These are phyloP conservation scores for Actinomortierella ambigua DNA, from an alignment of 371 early-diverging fungal genomes.

Conservation along the genomic window DNA sequence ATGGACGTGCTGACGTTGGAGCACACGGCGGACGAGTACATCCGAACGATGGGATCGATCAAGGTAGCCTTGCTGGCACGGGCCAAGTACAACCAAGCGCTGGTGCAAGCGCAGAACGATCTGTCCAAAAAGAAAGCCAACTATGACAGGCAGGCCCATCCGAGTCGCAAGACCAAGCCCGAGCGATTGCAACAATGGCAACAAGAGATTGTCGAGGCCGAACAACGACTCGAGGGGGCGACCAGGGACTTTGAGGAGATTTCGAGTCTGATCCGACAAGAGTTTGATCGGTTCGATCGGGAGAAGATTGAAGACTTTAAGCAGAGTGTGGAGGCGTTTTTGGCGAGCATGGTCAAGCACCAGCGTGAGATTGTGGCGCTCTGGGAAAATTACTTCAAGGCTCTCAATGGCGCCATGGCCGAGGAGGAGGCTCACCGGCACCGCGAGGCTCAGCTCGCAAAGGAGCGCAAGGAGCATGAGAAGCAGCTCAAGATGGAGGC, in stretches of 20 bases:
- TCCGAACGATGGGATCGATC: slow-evolving; percentile 86
- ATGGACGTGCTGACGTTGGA: slow-evolving; percentile 76
- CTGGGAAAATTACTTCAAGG: slow-evolving; percentile 71
- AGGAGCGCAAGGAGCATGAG: too few species aligned
- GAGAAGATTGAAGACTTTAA: slow-evolving; percentile 86
- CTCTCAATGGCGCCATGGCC: slow-evolving; percentile 22
- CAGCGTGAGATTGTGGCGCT: slow-evolving; percentile 81
- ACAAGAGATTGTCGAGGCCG: slow-evolving; percentile 72
- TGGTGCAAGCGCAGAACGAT: slow-evolving; percentile 72
- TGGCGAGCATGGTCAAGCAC: slow-evolving; percentile 78
- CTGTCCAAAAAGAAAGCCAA: slow-evolving; percentile 63
- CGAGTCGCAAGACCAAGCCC: slow-evolving; percentile 58
- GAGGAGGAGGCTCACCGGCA: slow-evolving; percentile 4
- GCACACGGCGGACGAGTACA: slow-evolving; percentile 86
- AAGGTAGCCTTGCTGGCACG: slow-evolving; percentile 80
- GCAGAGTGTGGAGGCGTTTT: slow-evolving; percentile 72
- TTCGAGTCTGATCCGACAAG: slow-evolving; percentile 70
- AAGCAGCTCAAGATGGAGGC: too few species aligned
- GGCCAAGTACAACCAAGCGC: slow-evolving; percentile 69
- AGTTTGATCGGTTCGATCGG: slow-evolving; percentile 86
- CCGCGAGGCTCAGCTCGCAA: slow-evolving; percentile 2
- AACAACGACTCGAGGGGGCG: slow-evolving; percentile 19
- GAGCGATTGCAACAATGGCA: slow-evolving; percentile 66
- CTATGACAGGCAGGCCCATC: slow-evolving; percentile 67
- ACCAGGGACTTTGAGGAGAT: slow-evolving; percentile 72